Evolutionary conservation across 805 yeast genomes (phyloP).

Genomic region (Candida coquimbonensis): DNA sequence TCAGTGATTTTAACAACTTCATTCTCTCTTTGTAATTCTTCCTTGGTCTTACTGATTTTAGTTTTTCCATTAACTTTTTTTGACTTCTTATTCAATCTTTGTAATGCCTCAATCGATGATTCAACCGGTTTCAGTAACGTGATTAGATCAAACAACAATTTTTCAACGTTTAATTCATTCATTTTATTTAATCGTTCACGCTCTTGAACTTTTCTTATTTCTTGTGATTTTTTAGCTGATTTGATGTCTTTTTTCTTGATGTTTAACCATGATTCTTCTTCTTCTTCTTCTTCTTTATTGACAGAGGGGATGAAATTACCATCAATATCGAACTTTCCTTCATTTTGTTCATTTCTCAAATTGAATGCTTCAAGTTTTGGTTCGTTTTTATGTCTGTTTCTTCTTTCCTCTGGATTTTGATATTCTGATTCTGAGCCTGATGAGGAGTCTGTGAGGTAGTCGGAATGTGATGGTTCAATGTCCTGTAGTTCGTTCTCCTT

Average conservation of each 20-base stretch:
- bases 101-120: constrained; percentile 50
- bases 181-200: constrained; percentile 15
- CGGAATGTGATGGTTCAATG: constrained; percentile 2
- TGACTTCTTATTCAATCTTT: constrained; percentile 28
- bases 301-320: constrained; percentile 48
- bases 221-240: constrained; percentile 29
- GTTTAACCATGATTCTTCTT: constrained; percentile 27
- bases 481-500: constrained; percentile 15
- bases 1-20: constrained; percentile 39
- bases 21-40: constrained; percentile 10
- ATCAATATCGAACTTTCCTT: constrained; percentile 53
- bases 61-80: constrained; percentile 12
- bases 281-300: constrained; percentile 24
- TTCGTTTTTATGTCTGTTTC: constrained; percentile 9
- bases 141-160: constrained; percentile 30
- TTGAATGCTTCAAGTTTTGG: constrained; percentile 59
- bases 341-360: constrained; percentile 46
- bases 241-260: constrained; percentile 29
- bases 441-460: constrained; percentile 9
- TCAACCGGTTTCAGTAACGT: constrained; percentile 49
- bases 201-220: constrained; percentile 19
- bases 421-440: constrained; percentile 12
- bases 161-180: constrained; percentile 13
- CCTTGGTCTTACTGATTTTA: constrained; percentile 8
- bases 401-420: constrained; percentile 14